Base-by-base conservation (phyloP, 768 basidiomycete species). In the Leucosporidium creatinivorum region DNA sequence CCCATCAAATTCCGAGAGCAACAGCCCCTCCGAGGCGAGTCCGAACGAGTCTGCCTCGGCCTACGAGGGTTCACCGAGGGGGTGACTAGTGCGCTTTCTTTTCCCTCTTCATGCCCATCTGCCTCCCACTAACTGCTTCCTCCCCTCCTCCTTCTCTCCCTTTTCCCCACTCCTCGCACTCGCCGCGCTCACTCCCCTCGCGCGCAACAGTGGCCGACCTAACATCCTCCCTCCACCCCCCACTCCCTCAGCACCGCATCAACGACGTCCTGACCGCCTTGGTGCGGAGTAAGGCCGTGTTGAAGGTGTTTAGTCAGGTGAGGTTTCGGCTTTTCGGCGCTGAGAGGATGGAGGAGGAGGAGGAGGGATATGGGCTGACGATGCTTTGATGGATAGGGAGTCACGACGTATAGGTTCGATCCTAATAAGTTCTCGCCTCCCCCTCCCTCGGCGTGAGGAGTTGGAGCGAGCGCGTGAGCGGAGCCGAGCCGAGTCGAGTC, bases 1-100 rank as follows among this genome's bases (percentile, higher is more conserved):
- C 71, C 71, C 15, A 69, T 69, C 65, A 52, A 33, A 18, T 33
- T 73, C 13, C 65, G 71, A 19, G 71, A 73, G 48, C 61, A 69
- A 31, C 61, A 62, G n/a, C 57, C 36, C 6, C 21, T 52, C 17
- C 23, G 51, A 10, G n/a, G 51, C 17, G 26, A n/a, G 9, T 23
- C 26, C 6, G 51, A 52, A n/a, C 12, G 26, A 17, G 51, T 26
- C 21, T n/a, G 51, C 51, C 17, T 52, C 1, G 51, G 51, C 21
- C 21, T 52, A 21, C 6, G n/a, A n/a, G 9, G 3, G 1, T 23
- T 52, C 51, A 4, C 17, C 17, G 12, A 7, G 8, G 51, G 26
- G 21, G 23, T 26, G 8, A 52, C 51, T 52, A 23, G 59, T 49
- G 13, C 25, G 47, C 47, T 48, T 23, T 10, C 13, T 28, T 30